Evolutionary conservation across 2,329 filamentous ascomycete genomes (phyloP).

Genomic region (Diplodia corticola): DNA sequence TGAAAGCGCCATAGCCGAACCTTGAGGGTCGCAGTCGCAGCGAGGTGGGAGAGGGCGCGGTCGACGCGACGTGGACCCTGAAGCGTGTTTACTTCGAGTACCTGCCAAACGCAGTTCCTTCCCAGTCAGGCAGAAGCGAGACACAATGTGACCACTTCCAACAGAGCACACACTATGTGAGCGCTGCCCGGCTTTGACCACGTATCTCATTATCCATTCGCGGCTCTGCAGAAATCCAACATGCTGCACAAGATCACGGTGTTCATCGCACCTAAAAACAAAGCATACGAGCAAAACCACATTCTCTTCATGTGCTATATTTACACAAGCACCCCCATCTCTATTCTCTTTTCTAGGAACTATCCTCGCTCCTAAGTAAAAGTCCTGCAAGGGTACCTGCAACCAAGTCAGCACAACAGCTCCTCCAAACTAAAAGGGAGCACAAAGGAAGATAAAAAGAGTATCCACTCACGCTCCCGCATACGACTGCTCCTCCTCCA

Average conservation of each 20-base stretch:
- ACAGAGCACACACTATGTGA: neutral
- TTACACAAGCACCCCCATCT: neutral
- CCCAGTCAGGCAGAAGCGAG: neutral
- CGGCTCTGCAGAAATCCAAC: neutral
- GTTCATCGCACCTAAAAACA: neutral
- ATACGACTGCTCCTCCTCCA: slow-evolving; percentile 70
- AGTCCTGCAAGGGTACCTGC: slow-evolving; percentile 49
- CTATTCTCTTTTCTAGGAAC: slow-evolving; percentile 7
- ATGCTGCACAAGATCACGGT: neutral
- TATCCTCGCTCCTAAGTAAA: slow-evolving; percentile 32
- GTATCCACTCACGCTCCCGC: slow-evolving; percentile 38
- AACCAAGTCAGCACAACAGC: slow-evolving; percentile 27
- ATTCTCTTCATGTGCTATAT: slow-evolving; percentile 8
- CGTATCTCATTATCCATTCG: neutral
- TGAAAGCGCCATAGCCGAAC: neutral
- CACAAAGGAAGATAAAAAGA: neutral
- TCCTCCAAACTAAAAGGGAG: neutral
- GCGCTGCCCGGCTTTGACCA: neutral
- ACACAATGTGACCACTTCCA: neutral
- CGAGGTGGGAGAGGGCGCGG: neutral
- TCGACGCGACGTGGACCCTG: neutral
- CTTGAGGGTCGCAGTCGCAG: neutral
- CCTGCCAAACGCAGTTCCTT: neutral
- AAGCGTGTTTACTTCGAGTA: neutral
- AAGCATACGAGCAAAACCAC: neutral